Evolutionary conservation across 75 land plant species (phyloP).

Genomic region (Azolla pinnata): DNA sequence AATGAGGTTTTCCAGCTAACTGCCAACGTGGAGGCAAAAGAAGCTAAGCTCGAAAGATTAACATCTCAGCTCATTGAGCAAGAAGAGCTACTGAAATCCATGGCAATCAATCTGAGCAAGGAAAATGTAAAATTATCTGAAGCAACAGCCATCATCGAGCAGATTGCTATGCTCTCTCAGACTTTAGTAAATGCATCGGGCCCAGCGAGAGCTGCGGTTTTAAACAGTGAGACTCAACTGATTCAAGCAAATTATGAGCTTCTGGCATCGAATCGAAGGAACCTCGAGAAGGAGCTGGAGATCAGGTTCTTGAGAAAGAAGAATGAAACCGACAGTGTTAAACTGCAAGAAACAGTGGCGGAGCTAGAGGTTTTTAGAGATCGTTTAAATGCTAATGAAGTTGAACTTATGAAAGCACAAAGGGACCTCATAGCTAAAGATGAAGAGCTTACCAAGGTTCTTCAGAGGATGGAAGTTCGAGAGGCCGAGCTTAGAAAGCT

Average conservation of each 20-base stretch:
- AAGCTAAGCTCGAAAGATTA: conserved; percentile 51
- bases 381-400: conserved; percentile 39
- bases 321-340: conserved; percentile 12
- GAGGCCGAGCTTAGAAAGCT: conserved; percentile 45
- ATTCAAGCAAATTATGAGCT: conserved; percentile 19
- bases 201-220: conserved; percentile 21
- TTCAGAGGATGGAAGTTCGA: conserved; percentile 35
- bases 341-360: conserved; percentile 28
- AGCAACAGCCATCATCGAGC: conserved; percentile 49
- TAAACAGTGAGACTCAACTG: conserved; percentile 11
- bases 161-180: conserved; percentile 55
- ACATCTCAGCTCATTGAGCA: conserved; percentile 42
- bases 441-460: conserved; percentile 39
- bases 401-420: conserved; percentile 44
- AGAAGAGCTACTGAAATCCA: conserved; percentile 33
- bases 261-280: conserved; percentile 23
- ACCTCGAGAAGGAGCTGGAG: conserved; percentile 22
- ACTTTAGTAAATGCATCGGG: conserved; percentile 36
- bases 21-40: conserved; percentile 42
- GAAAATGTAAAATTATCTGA: conserved; percentile 42
- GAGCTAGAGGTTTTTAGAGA: conserved; percentile 49
- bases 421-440: conserved; percentile 53
- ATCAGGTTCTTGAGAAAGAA: conserved; percentile 17
- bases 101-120: conserved; percentile 37
- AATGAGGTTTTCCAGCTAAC: conserved; percentile 42